Conservation (phyloP, 768 basidiomycete genomes). For the Leccinum imitatum region DNA sequence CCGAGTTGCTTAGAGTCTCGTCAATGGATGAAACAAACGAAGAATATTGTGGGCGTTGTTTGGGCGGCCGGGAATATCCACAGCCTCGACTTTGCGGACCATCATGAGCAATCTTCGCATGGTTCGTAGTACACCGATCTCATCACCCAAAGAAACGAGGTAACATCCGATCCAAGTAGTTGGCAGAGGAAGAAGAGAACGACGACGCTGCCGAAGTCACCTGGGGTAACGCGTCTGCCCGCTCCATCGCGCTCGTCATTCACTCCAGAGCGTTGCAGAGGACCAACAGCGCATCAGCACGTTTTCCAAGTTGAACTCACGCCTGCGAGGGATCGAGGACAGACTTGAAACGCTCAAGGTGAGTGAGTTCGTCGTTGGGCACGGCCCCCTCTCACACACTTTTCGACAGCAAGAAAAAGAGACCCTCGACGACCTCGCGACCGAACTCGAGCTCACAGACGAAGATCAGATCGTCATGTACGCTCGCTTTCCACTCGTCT, state of each 20-base stretch:
- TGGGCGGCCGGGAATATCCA: not conserved
- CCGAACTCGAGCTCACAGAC: constrained; percentile 86
- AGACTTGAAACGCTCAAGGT: constrained; percentile 76
- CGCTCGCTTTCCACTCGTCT: constrained; percentile 35
- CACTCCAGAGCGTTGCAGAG: constrained; percentile 37
- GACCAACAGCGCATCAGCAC: constrained; percentile 90
- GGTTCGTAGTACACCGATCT: constrained; percentile 38
- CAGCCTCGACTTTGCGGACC: not conserved
- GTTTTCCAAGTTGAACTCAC: constrained; percentile 88
- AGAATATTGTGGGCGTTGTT: not conserved
- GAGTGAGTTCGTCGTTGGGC: not conserved
- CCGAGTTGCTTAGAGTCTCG: too few species aligned
- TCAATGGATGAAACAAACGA: too few species aligned
- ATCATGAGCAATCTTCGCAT: constrained; percentile 55
- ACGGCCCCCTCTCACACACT: not conserved
- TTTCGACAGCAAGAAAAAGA: constrained; percentile 84
- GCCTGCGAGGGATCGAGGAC: constrained; percentile 69
- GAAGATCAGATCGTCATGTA: constrained; percentile 80
- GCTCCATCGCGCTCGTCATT: not conserved
- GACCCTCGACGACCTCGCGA: constrained; percentile 83
- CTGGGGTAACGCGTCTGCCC: constrained; percentile 58
- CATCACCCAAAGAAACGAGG: not conserved
- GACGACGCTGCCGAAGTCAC: constrained; percentile 78
- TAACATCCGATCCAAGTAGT: constrained; percentile 35
- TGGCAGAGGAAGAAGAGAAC: constrained; percentile 74